Percentiles rank a stretch among this genome's conserved stretches.
These are phyloP conservation scores for Perkinsus olseni DNA, from an alignment of 169 alveolate species.

Conservation along the genomic window DNA sequence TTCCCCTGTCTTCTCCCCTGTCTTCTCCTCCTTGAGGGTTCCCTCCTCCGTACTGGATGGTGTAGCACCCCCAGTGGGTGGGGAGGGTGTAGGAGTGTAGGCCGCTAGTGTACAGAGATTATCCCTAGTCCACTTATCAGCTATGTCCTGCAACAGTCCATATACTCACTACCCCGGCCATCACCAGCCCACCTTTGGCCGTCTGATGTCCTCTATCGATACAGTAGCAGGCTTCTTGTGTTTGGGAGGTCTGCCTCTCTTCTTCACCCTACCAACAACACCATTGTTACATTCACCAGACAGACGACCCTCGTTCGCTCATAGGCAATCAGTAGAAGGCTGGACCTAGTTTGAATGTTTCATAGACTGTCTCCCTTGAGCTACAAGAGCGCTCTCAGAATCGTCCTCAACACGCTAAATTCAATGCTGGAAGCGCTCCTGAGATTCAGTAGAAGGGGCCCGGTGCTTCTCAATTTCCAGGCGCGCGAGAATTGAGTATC, in stretches of 20 bases:
- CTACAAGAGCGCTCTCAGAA: no score
- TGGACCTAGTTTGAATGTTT: no score
- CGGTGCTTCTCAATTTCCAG: no score
- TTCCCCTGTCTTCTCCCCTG: neutral
- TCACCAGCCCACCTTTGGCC: neutral
- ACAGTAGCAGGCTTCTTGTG: neutral
- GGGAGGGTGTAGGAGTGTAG: neutral
- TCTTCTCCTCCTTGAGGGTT: neutral
- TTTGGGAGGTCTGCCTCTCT: neutral
- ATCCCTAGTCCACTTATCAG: neutral
- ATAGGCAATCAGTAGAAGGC: no score
- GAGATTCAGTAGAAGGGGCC: no score
- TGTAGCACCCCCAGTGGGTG: no score
- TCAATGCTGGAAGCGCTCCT: no score
- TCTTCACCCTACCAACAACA: neutral
- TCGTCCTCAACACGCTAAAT: no score
- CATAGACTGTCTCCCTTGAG: no score
- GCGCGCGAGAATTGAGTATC: no score
- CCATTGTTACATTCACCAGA: neutral
- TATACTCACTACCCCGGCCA: neutral
- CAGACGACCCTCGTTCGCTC: neutral
- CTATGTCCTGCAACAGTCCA: neutral
- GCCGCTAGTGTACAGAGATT: neutral
- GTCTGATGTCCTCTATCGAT: neutral
- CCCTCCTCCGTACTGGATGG: neutral